Conservation (phyloP, 2,329 filamentous ascomycete genomes). For the Diaporthe longicolla region DNA sequence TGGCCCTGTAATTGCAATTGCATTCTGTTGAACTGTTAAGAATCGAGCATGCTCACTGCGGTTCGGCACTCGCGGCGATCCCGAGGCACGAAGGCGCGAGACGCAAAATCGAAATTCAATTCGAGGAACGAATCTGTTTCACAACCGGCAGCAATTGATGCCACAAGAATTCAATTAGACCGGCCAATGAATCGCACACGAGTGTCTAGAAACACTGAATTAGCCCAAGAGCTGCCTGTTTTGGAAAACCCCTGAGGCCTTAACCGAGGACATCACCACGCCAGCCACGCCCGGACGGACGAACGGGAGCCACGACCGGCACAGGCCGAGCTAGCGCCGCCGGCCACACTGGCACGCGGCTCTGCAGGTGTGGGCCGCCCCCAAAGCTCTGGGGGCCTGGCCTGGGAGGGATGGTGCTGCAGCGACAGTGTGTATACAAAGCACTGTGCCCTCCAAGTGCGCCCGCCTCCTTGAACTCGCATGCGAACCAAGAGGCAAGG, state of each 20-base stretch:
- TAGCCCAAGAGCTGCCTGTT: constrained; percentile 19
- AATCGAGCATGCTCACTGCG: background rate
- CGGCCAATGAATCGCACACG: constrained; percentile 8
- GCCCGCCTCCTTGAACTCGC: constrained; percentile 7
- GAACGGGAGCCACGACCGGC: constrained; percentile 34
- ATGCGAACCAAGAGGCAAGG: background rate
- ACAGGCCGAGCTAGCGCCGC: constrained; percentile 29
- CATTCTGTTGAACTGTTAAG: background rate
- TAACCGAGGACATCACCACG: constrained; percentile 35
- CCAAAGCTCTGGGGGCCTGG: background rate
- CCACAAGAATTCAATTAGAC: background rate
- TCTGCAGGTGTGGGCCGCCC: constrained; percentile 24
- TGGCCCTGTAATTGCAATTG: background rate
- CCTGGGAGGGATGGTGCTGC: background rate
- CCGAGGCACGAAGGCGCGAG: constrained; percentile 24
- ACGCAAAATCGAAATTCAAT: background rate
- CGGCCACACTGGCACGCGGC: background rate
- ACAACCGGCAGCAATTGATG: background rate
- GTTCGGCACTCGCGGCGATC: constrained; percentile 37
- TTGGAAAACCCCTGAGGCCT: constrained; percentile 1
- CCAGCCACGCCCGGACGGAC: constrained; percentile 25
- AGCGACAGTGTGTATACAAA: background rate
- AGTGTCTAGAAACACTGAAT: constrained; percentile 5
- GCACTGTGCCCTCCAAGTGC: background rate
- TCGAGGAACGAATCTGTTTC: background rate